Evolutionary conservation across 352 stramenopile species (phyloP), one percentile per base, ranked within the genome.

Genomic region (Pythium aquatile): DNA sequence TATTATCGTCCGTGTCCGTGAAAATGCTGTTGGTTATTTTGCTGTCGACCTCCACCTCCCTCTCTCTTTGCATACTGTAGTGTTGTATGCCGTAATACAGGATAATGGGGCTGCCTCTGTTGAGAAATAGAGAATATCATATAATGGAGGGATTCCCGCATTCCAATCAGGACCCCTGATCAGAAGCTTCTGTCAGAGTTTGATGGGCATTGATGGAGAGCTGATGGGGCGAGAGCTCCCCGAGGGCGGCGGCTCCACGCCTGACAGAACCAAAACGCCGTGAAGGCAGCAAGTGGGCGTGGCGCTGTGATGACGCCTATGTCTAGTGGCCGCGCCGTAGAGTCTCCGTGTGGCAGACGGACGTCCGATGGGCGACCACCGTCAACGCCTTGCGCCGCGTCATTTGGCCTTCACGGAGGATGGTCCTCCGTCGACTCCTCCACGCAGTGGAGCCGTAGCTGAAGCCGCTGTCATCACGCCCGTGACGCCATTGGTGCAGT

Each of bases 311-410:
- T 9, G 32, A 35, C 32, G 32, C 8, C 32, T 35, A 5, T 9
- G 8, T 35, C 32, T 9, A 35, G 5, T 9, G 32, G 32, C 5
- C 32, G 32, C 5, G 32, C 8, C 32, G 32, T 35, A 0, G 32
- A 35, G 32, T 35, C 32, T 35, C 32, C 32, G 32, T 35, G 8
- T 9, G 32, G 8, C 13, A 20, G 4, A 26, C 40, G 40, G 5
- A 8, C 16, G 5, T 24, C 9, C 2, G 2, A n/a, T n/a, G 13
- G 14, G 5, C 9, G 47, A 53, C 1, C 11, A 7, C 10, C 48
- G 49, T 1, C 58, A 65, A 16, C 58, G 57, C 17, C 48, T 65
- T 20, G 37, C 58, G 39, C 58, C 58, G 2, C 58, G 58, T 1
- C 39, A 58, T 8, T 51, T 64, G 7, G 58, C 42, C 1, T 65